Conservation (phyloP, 805 yeast genomes). For the Yarrowia sp. region DNA sequence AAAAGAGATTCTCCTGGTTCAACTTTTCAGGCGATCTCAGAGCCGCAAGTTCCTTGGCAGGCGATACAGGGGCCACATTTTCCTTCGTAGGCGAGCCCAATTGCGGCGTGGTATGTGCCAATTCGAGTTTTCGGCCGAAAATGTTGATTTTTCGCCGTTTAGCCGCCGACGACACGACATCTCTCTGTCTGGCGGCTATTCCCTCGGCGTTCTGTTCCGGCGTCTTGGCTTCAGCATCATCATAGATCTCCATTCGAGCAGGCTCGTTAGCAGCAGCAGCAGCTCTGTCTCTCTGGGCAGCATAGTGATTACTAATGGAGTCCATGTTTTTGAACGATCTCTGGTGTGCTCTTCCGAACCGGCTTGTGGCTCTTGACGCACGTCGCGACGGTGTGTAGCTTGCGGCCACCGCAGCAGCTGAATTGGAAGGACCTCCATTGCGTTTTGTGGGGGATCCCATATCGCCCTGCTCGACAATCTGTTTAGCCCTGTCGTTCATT, state of each 20-base stretch:
- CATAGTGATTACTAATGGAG: constrained; percentile 29
- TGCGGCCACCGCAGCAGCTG: background rate
- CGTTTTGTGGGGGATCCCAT: constrained; percentile 13
- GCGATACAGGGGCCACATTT: constrained; percentile 11
- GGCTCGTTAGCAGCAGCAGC: background rate
- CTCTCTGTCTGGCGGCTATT: constrained; percentile 1
- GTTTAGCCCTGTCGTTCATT: constrained; percentile 29
- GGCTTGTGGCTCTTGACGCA: background rate
- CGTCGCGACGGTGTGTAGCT: constrained; percentile 12
- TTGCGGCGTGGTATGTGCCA: constrained; percentile 1
- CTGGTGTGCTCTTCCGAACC: constrained; percentile 31
- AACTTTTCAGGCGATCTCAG: constrained; percentile 9
- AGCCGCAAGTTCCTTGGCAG: constrained; percentile 16
- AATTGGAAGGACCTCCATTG: background rate
- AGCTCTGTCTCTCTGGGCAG: constrained; percentile 20
- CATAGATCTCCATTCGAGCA: constrained; percentile 25
- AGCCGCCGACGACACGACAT: constrained; percentile 30
- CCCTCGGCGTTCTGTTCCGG: constrained; percentile 1
- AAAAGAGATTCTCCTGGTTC: constrained; percentile 16
- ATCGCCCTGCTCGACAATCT: constrained; percentile 14
- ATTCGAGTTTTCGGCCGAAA: constrained; percentile 32
- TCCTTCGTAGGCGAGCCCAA: constrained; percentile 16
- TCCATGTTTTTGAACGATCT: constrained; percentile 35
- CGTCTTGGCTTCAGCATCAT: constrained; percentile 13
- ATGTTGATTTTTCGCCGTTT: constrained; percentile 37